These are phyloP conservation scores for Hygrophorus russula DNA, from an alignment of 768 basidiomycete genomes.

Conservation along the genomic window DNA sequence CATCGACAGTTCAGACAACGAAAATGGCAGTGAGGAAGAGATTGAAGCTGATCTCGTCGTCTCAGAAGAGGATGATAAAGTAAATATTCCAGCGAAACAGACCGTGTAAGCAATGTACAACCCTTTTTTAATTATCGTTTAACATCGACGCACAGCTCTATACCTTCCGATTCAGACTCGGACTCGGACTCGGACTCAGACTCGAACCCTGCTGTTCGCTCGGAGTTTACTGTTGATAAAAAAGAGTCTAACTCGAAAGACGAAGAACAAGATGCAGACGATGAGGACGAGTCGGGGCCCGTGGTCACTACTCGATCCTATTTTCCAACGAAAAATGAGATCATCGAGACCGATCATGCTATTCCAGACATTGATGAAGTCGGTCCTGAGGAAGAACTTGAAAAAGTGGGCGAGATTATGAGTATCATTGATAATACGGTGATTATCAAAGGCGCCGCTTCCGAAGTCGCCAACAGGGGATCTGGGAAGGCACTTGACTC, in stretches of 20 bases:
- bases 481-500: constrained; percentile 68
- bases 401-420: constrained; percentile 70
- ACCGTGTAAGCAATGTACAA: too few species aligned
- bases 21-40: constrained; percentile 58
- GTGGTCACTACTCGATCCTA: constrained; percentile 28
- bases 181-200: constrained; percentile 32
- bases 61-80: constrained; percentile 26
- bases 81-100: not conserved
- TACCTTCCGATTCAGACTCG: constrained; percentile 27
- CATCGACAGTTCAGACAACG: constrained; percentile 42
- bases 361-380: constrained; percentile 58
- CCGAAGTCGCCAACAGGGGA: constrained; percentile 29
- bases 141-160: constrained; percentile 10
- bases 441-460: constrained; percentile 55
- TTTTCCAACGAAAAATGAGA: constrained; percentile 62
- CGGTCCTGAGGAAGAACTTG: constrained; percentile 50
- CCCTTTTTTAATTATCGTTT: constrained; percentile 5
- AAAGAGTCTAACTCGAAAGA: constrained; percentile 5
- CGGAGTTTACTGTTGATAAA: constrained; percentile 6
- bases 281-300: constrained; percentile 41
- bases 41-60: constrained; percentile 52
- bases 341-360: constrained; percentile 42
- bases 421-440: constrained; percentile 63
- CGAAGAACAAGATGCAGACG: constrained; percentile 31
- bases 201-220: constrained; percentile 18